Conservation (phyloP, 495 filamentous ascomycete species). For the Podospora pseudoanserina region DNA sequence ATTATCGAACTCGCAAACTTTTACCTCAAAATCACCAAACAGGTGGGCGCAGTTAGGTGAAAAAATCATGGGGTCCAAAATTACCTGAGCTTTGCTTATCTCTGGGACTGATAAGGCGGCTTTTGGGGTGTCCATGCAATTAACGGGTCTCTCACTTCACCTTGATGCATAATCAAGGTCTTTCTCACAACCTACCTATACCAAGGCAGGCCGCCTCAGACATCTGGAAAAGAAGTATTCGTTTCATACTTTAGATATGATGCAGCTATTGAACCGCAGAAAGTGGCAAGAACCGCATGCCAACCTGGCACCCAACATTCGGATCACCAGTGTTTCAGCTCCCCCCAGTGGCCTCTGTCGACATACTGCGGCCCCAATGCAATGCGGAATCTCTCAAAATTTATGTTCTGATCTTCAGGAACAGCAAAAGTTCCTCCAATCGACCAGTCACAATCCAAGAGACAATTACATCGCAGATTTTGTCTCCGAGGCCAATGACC, state of each 20-base stretch:
- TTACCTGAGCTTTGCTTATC: neutral
- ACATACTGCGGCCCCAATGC: neutral
- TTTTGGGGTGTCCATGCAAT: neutral
- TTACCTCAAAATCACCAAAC: neutral
- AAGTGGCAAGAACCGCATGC: no score
- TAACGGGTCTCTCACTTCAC: neutral
- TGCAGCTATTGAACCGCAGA: no score
- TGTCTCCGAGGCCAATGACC: neutral
- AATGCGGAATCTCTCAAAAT: no score
- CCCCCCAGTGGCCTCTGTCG: no score
- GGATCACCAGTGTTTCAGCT: no score
- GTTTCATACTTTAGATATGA: no score
- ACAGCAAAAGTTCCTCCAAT: neutral
- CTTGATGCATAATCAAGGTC: neutral
- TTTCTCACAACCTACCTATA: neutral
- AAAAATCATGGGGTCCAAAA: neutral
- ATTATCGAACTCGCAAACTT: neutral
- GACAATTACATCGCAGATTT: neutral
- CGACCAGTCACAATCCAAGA: neutral
- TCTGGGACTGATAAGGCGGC: neutral
- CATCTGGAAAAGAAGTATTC: neutral
- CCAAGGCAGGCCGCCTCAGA: neutral
- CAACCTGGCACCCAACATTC: no score
- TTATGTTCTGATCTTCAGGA: neutral
- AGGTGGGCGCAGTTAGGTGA: neutral